phyloP scores from a whole-genome alignment of 2,329 filamentous ascomycete genomes.

The Lasiodiplodia theobromae region DNA sequence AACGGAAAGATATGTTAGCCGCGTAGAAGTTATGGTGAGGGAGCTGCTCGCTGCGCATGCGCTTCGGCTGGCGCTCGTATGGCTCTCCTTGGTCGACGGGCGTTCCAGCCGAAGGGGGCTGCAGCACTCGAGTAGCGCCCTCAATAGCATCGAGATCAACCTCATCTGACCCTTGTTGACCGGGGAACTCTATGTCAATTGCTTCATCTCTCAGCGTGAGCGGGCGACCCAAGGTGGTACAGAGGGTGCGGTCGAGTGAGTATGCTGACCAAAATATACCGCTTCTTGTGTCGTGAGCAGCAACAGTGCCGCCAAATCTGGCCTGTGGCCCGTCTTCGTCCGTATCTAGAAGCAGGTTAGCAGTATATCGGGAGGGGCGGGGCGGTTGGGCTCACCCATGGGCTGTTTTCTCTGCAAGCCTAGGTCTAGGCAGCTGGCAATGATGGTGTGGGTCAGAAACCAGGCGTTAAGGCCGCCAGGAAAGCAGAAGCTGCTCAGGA shows the following conservation, averaged over 20 bases:
- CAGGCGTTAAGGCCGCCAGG: slow-evolving; percentile 61
- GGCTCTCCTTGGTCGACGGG: too few species aligned
- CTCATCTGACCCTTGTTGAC: slow-evolving; percentile 42
- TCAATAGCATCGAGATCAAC: slow-evolving; percentile 14
- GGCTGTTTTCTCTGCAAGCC: slow-evolving; percentile 55
- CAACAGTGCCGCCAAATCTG: slow-evolving; percentile 46
- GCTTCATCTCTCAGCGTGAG: slow-evolving; percentile 64
- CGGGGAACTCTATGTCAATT: slow-evolving; percentile 55
- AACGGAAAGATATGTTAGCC: slow-evolving; percentile 45
- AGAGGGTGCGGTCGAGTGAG: slow-evolving; percentile 59
- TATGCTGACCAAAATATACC: slow-evolving; percentile 64
- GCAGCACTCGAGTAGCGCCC: background rate
- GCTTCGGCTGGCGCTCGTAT: background rate
- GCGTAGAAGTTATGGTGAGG: slow-evolving; percentile 4
- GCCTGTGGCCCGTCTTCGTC: slow-evolving; percentile 41
- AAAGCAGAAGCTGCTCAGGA: slow-evolving; percentile 61
- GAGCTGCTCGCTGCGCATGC: background rate
- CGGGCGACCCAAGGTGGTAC: slow-evolving; percentile 64
- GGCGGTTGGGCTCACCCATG: background rate
- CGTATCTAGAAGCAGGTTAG: background rate
- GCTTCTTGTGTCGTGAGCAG: slow-evolving; percentile 63
- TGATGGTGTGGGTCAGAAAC: slow-evolving; percentile 64
- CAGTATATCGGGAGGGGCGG: background rate
- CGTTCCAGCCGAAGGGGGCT: background rate
- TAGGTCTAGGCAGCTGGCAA: slow-evolving; percentile 59